Evolutionary conservation across 225 moss, liverwort and hornwort genomes (phyloP).

Genomic region (Physcomitrium patens): DNA sequence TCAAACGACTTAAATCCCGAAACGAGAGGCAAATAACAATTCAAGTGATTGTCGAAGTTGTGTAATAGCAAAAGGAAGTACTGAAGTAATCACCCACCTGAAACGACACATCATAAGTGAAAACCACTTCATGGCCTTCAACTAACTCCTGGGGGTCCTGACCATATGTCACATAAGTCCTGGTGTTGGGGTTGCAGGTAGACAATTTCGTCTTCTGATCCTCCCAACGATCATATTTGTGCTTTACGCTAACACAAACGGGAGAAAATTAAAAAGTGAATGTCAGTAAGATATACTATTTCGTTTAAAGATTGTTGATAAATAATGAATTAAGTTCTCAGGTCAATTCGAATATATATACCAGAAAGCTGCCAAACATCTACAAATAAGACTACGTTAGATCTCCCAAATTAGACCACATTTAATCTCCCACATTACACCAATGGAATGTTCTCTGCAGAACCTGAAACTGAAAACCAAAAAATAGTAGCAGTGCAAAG

Average conservation of each 20-base stretch:
- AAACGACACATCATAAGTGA: constrained; percentile 81
- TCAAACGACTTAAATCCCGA: background rate
- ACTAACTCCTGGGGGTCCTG: constrained; percentile 71
- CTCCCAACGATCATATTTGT: constrained; percentile 62
- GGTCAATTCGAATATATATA: background rate
- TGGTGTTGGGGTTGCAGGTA: constrained; percentile 79
- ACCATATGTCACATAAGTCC: constrained; percentile 44
- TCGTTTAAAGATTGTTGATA: background rate
- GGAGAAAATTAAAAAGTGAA: constrained; percentile 4
- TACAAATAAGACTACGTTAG: no score
- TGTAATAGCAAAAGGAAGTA: background rate
- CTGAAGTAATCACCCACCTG: constrained; percentile 39
- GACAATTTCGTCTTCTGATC: constrained; percentile 35
- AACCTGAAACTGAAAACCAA: constrained; percentile 4
- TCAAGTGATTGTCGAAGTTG: background rate
- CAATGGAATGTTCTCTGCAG: background rate
- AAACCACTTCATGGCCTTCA: constrained; percentile 59
- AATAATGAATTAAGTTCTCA: background rate
- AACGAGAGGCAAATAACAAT: background rate
- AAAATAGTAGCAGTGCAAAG: background rate
- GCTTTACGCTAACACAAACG: constrained; percentile 60
- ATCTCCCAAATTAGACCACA: background rate
- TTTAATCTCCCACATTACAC: background rate
- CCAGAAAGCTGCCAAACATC: no score
- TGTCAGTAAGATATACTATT: background rate